phyloP scores from a whole-genome alignment of 2,329 filamentous ascomycete species.

The Amauroascus niger region DNA sequence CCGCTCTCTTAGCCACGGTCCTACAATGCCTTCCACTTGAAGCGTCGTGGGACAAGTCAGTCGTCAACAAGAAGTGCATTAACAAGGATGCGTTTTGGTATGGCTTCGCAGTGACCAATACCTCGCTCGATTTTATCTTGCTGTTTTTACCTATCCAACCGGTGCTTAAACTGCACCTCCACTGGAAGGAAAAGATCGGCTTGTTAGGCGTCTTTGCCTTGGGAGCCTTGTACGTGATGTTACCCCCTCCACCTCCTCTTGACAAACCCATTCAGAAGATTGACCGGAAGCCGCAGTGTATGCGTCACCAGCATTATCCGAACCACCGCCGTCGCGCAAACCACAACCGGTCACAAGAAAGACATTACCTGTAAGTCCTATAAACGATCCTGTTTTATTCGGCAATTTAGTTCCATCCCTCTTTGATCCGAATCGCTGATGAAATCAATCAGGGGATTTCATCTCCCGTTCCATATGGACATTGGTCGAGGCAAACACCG shows the following conservation, averaged over 20 bases:
- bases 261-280: background rate
- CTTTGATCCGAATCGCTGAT: no score
- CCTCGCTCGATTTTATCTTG: constrained; percentile 21
- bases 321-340: constrained; percentile 25
- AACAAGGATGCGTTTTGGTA: constrained; percentile 19
- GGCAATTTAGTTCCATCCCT: no score
- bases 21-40: constrained; percentile 21
- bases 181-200: constrained; percentile 18
- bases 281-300: constrained; percentile 5
- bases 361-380: constrained; percentile 12
- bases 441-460: constrained; percentile 19
- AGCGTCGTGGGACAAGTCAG: constrained; percentile 19
- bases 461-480: constrained; percentile 31
- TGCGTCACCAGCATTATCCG: constrained; percentile 22
- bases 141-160: constrained; percentile 20
- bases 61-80: constrained; percentile 20
- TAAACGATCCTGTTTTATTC: no score
- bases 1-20: constrained; percentile 19
- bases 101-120: constrained; percentile 21
- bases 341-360: constrained; percentile 10
- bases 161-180: constrained; percentile 18
- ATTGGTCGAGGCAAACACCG: constrained; percentile 30
- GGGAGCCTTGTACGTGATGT: constrained; percentile 20
- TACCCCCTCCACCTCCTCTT: background rate
- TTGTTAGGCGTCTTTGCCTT: constrained; percentile 19